These are phyloP conservation scores for Dioscorea cayenensis DNA, from an alignment of 116 monocot genomes.

Conservation along the genomic window DNA sequence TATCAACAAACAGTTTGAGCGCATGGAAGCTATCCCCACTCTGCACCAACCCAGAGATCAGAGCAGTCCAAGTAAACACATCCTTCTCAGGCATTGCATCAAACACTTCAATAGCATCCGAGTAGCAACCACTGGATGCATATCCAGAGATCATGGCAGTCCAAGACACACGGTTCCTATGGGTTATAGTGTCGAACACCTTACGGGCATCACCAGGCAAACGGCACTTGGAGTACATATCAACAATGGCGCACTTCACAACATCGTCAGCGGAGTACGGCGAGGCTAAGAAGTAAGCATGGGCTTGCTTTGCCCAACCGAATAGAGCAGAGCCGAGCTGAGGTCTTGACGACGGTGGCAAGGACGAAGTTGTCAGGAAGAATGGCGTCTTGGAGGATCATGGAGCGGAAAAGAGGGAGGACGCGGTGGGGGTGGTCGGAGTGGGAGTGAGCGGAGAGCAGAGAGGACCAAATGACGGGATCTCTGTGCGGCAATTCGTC, in stretches of 20 bases:
- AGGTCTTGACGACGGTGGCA: slow-evolving; percentile 50
- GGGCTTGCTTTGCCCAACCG: slow-evolving; percentile 48
- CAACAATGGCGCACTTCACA: slow-evolving; percentile 62
- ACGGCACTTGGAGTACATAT: slow-evolving; percentile 72
- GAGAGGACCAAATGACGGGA: slow-evolving; percentile 41
- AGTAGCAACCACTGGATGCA: slow-evolving; percentile 32
- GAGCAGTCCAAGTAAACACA: slow-evolving; percentile 66
- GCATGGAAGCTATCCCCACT: slow-evolving; percentile 28
- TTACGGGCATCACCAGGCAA: slow-evolving; percentile 40
- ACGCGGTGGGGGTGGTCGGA: slow-evolving; percentile 25
- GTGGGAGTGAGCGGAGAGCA: slow-evolving; percentile 46
- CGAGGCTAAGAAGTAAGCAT: slow-evolving; percentile 33
- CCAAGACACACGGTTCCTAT: slow-evolving; percentile 39
- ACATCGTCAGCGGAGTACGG: slow-evolving; percentile 38
- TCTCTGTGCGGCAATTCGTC: slow-evolving; percentile 43
- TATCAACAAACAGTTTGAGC: slow-evolving; percentile 42
- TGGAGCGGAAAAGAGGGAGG: slow-evolving; percentile 34
- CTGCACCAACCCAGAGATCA: slow-evolving; percentile 72
- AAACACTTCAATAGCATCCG: slow-evolving; percentile 52
- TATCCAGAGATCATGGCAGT: slow-evolving; percentile 83
- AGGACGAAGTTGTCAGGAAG: slow-evolving; percentile 43
- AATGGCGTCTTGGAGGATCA: slow-evolving; percentile 20
- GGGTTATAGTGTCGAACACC: slow-evolving; percentile 48
- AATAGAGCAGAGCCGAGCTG: slow-evolving; percentile 20
- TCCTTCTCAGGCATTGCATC: slow-evolving; percentile 27